A percentile compares a stretch with the other conserved stretches of the same genome.
Conservation (phyloP, 352 stramenopile genomes). For the Phytophthora multivora region DNA sequence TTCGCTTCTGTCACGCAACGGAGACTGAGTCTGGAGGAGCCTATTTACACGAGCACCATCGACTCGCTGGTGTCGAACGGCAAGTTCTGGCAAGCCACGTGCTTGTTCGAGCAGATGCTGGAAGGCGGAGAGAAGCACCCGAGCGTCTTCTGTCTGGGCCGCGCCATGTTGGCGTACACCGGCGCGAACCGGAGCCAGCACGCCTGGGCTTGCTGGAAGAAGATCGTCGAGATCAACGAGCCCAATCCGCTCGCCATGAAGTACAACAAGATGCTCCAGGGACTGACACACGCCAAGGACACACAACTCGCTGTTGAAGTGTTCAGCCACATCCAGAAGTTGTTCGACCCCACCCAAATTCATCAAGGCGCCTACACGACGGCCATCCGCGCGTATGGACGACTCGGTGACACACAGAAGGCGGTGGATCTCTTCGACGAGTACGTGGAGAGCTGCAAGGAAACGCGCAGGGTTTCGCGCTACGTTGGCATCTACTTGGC, state of each 20-base stretch:
- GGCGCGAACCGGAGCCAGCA: conserved; percentile 67
- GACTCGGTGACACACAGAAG: conserved; percentile 64
- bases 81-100: conserved; percentile 71
- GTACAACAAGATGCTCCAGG: conserved; percentile 69
- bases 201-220: conserved; percentile 72
- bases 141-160: conserved; percentile 74
- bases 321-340: conserved; percentile 62
- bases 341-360: conserved; percentile 52
- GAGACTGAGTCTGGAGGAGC: conserved; percentile 55
- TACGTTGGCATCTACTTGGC: conserved; percentile 72
- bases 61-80: conserved; percentile 61
- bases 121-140: conserved; percentile 52
- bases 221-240: conserved; percentile 61
- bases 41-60: conserved; percentile 81
- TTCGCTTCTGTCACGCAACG: conserved; percentile 65
- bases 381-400: conserved; percentile 73
- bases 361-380: conserved; percentile 61
- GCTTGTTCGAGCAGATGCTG: conserved; percentile 81
- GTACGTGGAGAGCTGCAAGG: conserved; percentile 56
- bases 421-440: conserved; percentile 76
- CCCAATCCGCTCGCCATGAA: conserved; percentile 45
- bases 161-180: conserved; percentile 81
- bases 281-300: conserved; percentile 64
- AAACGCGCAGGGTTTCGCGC: conserved; percentile 33
- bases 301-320: conserved; percentile 63